phyloP scores from a whole-genome alignment of 441 rosid genomes.

The Brassica hybrid region DNA sequence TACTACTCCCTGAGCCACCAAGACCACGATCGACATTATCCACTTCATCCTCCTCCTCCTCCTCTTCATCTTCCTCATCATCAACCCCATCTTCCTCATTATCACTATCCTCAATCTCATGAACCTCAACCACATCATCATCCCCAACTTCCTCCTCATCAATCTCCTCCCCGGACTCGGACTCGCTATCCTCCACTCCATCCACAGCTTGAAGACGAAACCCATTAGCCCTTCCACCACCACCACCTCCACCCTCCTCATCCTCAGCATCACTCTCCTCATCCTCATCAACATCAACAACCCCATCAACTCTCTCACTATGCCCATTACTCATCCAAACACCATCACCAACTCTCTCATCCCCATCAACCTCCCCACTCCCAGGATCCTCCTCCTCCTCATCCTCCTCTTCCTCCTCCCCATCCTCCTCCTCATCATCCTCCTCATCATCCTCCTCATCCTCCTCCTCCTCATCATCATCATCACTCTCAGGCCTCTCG shows the following conservation, averaged over 20 bases:
- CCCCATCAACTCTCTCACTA: not conserved
- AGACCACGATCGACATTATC: not conserved
- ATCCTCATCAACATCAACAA: not conserved
- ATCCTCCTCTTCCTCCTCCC: not conserved
- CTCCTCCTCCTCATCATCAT: not conserved
- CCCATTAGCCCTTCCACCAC: not conserved
- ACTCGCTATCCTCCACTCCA: not conserved
- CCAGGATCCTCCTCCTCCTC: not conserved
- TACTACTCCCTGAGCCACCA: not conserved
- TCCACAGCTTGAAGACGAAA: not conserved
- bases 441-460: not conserved
- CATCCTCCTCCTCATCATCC: not conserved
- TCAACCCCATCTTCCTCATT: not conserved
- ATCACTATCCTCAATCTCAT: not conserved
- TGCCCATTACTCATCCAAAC: not conserved
- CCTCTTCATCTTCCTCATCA: not conserved
- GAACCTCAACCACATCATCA: not conserved
- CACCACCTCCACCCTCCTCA: not conserved
- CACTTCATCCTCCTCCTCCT: not conserved
- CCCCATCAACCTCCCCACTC: not conserved
- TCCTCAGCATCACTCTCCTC: not conserved
- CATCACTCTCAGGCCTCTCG: not conserved
- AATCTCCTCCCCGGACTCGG: not conserved
- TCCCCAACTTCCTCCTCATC: not conserved
- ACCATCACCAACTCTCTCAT: not conserved